Base-by-base conservation (phyloP, 805 yeast species). In the Sugiyamaella americana region DNA sequence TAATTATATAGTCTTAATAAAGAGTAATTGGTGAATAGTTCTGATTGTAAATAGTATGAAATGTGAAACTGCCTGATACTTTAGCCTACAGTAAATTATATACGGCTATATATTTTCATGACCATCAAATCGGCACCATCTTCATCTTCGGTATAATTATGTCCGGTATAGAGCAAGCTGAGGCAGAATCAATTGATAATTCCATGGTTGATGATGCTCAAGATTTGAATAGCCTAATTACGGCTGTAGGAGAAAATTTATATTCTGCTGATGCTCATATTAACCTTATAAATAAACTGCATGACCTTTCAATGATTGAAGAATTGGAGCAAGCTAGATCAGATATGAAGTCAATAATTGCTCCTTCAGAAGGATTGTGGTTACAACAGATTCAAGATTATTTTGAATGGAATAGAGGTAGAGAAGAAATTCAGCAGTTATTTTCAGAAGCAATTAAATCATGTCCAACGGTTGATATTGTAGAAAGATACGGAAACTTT, bases 381-480 rank as follows among this genome's bases (percentile, higher is more conserved):
- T 26, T 42, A 6, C 38, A 41, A 11, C 47, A 50, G 50, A 39
- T 49, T 5, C 39, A 43, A 24, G 52, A 46, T 23, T 17, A 20
- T n/a, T 3, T 20, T n/a, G 35, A 5, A 24, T 16, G 29, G 16
- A 17, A 4, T 10, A 20, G 21, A 26, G 29, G 18, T 26, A 30
- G 4, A 11, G 3, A 17, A 16, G 36, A 10, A 5, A 8, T 47
- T 5, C 21, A 38, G 16, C 24, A 38, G 16, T 30, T 44, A 5
- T 36, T 37, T 21, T 18, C 32, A 5, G 20, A 18, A 6, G 50
- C 48, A 2, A 13, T 47, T 8, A 19, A 39, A 16, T 34, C 40
- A 20, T 47, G 50, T 26, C 50, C 50, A 6, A 43, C 47, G 30
- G 50, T 37, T 8, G 32, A 26, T 26, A 26, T 26, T 26, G 32